Evolutionary conservation across 805 yeast genomes (phyloP).

Genomic region (Wickerhamomyces tratensis): DNA sequence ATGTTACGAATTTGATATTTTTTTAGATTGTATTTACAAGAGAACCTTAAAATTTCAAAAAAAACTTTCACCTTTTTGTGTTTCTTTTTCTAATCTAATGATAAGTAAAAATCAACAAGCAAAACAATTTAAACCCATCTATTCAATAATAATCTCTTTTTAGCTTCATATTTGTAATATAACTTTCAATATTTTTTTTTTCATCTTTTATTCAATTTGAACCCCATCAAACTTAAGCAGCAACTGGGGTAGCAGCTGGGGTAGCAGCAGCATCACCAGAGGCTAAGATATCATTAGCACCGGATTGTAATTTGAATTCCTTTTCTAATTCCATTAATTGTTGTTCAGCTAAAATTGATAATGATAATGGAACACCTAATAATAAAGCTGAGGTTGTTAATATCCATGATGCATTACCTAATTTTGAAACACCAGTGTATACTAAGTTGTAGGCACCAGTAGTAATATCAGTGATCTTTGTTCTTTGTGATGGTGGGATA

Average conservation of each 20-base stretch:
- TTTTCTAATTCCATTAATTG: constrained; percentile 92
- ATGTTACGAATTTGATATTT: too few relatives aligned
- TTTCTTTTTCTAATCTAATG: too few relatives aligned
- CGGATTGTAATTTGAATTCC: constrained; percentile 75
- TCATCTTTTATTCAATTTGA: too few relatives aligned
- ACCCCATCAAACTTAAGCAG: constrained; percentile 10
- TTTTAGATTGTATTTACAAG: too few relatives aligned
- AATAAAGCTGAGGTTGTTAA: constrained; percentile 74
- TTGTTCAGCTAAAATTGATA: constrained; percentile 85
- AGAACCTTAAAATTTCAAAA: too few relatives aligned
- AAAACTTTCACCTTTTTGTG: too few relatives aligned
- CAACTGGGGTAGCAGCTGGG: constrained; percentile 22
- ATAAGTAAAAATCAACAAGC: too few relatives aligned
- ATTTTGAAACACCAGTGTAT: constrained; percentile 38
- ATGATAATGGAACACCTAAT: constrained; percentile 86
- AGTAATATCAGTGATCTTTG: constrained; percentile 25
- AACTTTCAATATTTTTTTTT: too few relatives aligned
- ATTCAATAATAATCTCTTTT: too few relatives aligned
- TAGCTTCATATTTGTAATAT: too few relatives aligned
- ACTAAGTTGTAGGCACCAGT: constrained; percentile 29
- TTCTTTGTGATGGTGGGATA: constrained; percentile 80
- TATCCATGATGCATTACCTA: constrained; percentile 80
- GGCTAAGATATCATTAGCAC: constrained; percentile 65
- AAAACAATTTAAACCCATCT: too few relatives aligned
- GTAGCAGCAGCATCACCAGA: constrained; percentile 46